Base-by-base conservation (phyloP, 352 stramenopile genomes). In the Globisporangium echinulatum region DNA sequence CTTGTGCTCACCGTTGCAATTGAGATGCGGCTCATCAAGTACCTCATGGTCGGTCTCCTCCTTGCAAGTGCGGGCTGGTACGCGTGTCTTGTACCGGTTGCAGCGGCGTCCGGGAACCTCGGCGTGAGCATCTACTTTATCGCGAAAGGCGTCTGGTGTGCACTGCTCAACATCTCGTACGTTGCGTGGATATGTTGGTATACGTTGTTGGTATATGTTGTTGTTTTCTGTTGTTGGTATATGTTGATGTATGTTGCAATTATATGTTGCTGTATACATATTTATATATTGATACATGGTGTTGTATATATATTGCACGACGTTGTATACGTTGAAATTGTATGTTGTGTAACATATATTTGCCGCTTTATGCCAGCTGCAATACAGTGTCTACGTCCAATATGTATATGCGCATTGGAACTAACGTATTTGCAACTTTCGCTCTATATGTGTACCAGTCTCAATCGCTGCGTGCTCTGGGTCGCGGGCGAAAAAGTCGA, bases 161-260 rank as follows among this genome's bases (percentile, higher is more conserved):
- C 82, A 14, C 73, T 91, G 47, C 64, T 91, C 36, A 91, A 91
- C 60, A 91, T 91, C 59, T 78, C 79, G 80, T 88, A 76, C 55
- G 72, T 71, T 19, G 0, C 14, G 6, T n/a, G 37, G 4, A 2
- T 19, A 33, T 33, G 25, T 3, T 33, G 25, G 25, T 3, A 33
- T 33, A 33, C 3, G 25, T 3, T 33, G 25, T 25, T 25, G 17
- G 10, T 33, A 5, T 40, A 8, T 11, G 38, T 47, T 9, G 19
- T 48, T 4, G n/a, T 3, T 33, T 19, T 19, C 17, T 19, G 17
- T 19, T 19, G 17, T 19, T 19, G 17, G 17, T 19, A 19, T 19
- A 19, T 0, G 17, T 19, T 19, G 17, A 19, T 25, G 25, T 25
- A 25, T 25, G 25, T 25, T 25, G 25, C 25, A 25, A 25, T 25